Base-by-base conservation (phyloP, 495 filamentous ascomycete genomes). In the Haplographium delicatum region DNA sequence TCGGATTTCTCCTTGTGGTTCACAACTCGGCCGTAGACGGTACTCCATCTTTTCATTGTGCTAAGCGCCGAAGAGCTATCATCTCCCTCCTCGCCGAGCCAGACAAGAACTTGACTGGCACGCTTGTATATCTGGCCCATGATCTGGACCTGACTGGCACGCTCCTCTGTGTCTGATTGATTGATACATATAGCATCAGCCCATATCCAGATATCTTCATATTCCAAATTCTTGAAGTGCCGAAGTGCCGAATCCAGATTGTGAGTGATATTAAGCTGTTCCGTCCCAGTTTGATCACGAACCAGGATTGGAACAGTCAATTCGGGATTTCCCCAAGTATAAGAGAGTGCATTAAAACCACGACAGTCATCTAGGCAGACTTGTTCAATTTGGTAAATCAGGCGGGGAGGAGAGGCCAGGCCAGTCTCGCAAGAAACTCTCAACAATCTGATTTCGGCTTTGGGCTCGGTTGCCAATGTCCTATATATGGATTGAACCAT, bases 121-220 rank as follows among this genome's bases (percentile, higher is more conserved):
- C n/a, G n/a, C 24, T 16, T 22, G 16, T 54, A 65, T 10, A 66
- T 61, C 7, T 47, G 8, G 11, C 25, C 37, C 64, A 65, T 66
- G 31, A 57, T 33, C 7, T 15, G 24, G 3, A 66, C 53, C 49
- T 65, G 60, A 13, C 28, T 5, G 10, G 18, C 46, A 23, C 58
- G 57, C 37, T 66, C 64, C 4, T 24, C 18, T 7, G 19, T 10
- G 44, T 65, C 51, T 2, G 8, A 13, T n/a, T 42, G 63, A 28
- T 66, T 56, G 19, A 66, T 65, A 38, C 51, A 65, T 11, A 66
- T 51, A 7, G 57, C 54, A 34, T 66, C 64, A 15, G 61, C 48
- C 63, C 62, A 66, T 26, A 63, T n/a, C 22, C 26, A 15, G 16
- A n/a, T 15, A n/a, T 9, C 6, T 20, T 18, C 8, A n/a, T n/a